These are phyloP conservation scores for Talaromyces sp. DNA, from an alignment of 2,329 filamentous ascomycete genomes.

Conservation along the genomic window DNA sequence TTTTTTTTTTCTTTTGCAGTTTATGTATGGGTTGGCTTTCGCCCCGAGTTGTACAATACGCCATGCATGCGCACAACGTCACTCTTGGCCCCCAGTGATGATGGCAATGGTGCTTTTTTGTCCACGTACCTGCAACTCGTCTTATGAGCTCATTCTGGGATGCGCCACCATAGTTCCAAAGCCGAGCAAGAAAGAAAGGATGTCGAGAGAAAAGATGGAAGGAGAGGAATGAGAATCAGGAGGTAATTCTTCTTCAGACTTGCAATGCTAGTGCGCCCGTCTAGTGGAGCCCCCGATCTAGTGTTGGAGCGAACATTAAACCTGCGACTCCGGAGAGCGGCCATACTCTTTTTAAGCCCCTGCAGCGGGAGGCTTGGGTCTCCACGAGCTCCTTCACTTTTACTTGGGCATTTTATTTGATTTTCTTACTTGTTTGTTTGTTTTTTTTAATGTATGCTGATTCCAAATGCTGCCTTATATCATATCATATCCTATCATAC, in stretches of 20 bases:
- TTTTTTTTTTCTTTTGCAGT: neutral
- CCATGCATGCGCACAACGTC: conserved; percentile 9
- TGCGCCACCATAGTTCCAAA: neutral
- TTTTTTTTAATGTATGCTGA: too few relatives aligned
- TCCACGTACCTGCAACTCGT: conserved; percentile 8
- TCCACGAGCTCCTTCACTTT: conserved; percentile 1
- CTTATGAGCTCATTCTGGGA: neutral
- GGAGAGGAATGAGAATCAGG: too few relatives aligned
- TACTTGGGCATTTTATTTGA: neutral
- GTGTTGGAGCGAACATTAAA: too few relatives aligned
- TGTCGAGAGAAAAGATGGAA: too few relatives aligned
- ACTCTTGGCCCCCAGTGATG: conserved; percentile 9
- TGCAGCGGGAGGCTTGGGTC: conserved; percentile 4
- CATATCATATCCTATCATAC: neutral
- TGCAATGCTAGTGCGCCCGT: too few relatives aligned
- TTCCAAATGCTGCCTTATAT: neutral
- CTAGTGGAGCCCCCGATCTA: neutral
- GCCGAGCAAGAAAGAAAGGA: neutral
- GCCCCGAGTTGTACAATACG: conserved; percentile 4
- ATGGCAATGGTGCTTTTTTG: neutral
- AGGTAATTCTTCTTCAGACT: conserved; percentile 8
- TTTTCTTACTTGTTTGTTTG: neutral
- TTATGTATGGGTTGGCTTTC: neutral
- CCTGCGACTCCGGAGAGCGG: neutral
- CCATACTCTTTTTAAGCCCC: conserved; percentile 2